Evolutionary conservation across 192 early-diverging fungal species (phyloP).

Genomic region (Coemansia sp.): DNA sequence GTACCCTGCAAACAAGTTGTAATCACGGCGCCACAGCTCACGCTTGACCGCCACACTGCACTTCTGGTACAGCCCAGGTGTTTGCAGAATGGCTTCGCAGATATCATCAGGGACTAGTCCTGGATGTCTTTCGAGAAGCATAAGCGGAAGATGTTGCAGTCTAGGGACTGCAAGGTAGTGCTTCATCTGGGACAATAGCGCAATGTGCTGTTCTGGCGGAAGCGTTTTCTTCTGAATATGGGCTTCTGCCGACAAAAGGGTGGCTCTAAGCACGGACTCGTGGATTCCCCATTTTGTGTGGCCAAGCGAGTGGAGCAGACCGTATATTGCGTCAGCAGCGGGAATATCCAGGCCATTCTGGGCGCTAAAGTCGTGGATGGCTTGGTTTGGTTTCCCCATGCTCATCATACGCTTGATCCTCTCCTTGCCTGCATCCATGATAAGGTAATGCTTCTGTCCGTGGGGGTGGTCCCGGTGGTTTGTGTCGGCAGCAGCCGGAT

Average conservation of each 20-base stretch:
- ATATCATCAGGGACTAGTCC: constrained; percentile 27
- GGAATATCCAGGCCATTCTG: constrained; percentile 35
- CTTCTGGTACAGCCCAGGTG: constrained; percentile 21
- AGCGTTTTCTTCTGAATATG: constrained; percentile 27
- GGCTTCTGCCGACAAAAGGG: constrained; percentile 18
- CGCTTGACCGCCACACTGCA: constrained; percentile 41
- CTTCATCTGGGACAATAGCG: constrained; percentile 20
- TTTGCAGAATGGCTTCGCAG: constrained; percentile 17
- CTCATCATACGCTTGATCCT: constrained; percentile 45
- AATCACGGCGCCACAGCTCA: constrained; percentile 34
- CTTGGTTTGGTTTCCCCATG: constrained; percentile 30
- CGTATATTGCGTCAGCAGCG: constrained; percentile 34
- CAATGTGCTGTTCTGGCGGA: constrained; percentile 24
- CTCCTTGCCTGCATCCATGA: constrained; percentile 29
- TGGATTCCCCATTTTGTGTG: constrained; percentile 31
- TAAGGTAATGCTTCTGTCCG: constrained; percentile 13
- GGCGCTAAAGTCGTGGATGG: constrained; percentile 24
- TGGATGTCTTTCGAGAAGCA: constrained; percentile 33
- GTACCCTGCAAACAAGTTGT: constrained; percentile 25
- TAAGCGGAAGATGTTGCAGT: constrained; percentile 40
- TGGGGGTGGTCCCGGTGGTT: neutral
- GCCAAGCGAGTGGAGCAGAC: constrained; percentile 38
- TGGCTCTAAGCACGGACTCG: constrained; percentile 24
- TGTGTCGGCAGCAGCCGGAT: neutral
- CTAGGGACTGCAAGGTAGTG: constrained; percentile 27